Conservation (phyloP, 2,329 filamentous ascomycete genomes). For the Monilinia fructicola region DNA sequence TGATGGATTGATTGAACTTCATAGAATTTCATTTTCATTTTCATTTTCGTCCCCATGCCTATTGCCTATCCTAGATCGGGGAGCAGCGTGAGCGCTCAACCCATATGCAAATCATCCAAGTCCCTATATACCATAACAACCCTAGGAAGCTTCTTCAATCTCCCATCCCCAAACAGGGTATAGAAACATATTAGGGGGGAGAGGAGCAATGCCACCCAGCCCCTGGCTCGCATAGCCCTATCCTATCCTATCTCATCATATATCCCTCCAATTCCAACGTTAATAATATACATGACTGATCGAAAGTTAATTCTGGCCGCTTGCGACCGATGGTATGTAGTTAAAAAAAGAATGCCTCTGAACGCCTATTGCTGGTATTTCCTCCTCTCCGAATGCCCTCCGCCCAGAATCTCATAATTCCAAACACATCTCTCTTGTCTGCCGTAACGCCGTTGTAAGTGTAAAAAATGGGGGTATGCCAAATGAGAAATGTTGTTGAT, state of each 20-base stretch:
- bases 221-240: not conserved
- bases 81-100: slow-evolving; percentile 19
- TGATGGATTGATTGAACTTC: not conserved
- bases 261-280: not conserved
- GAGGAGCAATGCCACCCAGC: not conserved
- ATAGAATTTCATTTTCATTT: not conserved
- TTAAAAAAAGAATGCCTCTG: slow-evolving; percentile 7
- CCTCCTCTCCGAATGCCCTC: slow-evolving; percentile 7
- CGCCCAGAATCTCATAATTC: slow-evolving; percentile 1
- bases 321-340: slow-evolving; percentile 7
- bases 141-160: not conserved
- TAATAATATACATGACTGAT: slow-evolving; percentile 17
- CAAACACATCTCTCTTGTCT: slow-evolving; percentile 9
- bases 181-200: not conserved
- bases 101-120: slow-evolving; percentile 11
- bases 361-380: slow-evolving; percentile 20
- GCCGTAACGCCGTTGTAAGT: slow-evolving; percentile 15
- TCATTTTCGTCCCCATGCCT: not conserved
- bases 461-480: slow-evolving; percentile 14
- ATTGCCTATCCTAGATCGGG: not conserved
- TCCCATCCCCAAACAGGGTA: not conserved
- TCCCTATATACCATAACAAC: slow-evolving; percentile 2
- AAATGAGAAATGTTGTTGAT: slow-evolving; percentile 14
- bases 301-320: not conserved
- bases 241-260: not conserved